These are phyloP conservation scores for Lachancea dasiensis DNA, from an alignment of 805 yeast genomes.

Conservation along the genomic window DNA sequence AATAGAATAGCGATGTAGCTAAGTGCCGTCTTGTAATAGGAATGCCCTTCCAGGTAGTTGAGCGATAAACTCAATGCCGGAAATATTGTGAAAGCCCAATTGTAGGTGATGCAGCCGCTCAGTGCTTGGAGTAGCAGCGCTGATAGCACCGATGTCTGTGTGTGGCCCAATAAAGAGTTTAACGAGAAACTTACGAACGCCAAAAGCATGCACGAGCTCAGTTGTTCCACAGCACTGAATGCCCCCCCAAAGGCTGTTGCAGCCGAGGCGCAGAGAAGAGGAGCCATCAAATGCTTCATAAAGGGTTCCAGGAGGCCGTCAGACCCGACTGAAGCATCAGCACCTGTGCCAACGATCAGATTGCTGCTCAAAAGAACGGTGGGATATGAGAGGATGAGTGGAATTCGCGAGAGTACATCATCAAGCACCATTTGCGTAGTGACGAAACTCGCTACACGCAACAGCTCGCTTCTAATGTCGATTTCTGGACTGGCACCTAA, in stretches of 20 bases:
- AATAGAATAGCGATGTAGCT: constrained; percentile 3
- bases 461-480: too few species aligned
- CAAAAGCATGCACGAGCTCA: constrained; percentile 4
- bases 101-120: constrained; percentile 6
- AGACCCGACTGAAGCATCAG: constrained; percentile 5
- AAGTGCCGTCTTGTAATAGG: constrained; percentile 1
- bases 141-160: constrained; percentile 12
- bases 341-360: constrained; percentile 18
- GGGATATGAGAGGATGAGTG: constrained; percentile 29
- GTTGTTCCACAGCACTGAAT: constrained; percentile 2
- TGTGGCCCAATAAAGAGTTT: constrained; percentile 12
- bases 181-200: constrained; percentile 11
- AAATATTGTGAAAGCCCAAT: constrained; percentile 9
- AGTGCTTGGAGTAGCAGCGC: constrained; percentile 9
- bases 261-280: constrained; percentile 20
- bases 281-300: constrained; percentile 15
- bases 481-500: too few species aligned
- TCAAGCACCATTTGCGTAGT: constrained; percentile 6
- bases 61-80: constrained; percentile 9
- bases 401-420: constrained; percentile 22
- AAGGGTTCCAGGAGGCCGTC: constrained; percentile 6
- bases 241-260: constrained; percentile 13
- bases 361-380: constrained; percentile 28
- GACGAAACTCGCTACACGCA: too few species aligned
- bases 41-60: constrained; percentile 4